phyloP scores from a whole-genome alignment of 352 stramenopile species.

The Phytophthora megakarya region DNA sequence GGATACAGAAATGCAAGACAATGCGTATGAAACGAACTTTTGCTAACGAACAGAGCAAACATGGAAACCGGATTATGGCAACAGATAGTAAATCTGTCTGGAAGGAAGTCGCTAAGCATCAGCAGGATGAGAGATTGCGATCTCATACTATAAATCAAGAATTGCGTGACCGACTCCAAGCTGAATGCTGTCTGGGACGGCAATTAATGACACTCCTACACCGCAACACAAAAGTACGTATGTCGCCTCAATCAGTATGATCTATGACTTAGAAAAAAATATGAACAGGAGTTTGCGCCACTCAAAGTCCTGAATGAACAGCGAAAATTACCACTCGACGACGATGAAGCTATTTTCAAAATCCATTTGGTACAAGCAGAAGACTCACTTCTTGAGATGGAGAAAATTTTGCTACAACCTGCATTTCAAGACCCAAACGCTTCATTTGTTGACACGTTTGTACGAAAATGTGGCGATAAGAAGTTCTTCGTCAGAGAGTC shows the following conservation, averaged over 20 bases:
- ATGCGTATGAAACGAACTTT: constrained; percentile 25
- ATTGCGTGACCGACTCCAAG: constrained; percentile 19
- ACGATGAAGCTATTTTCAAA: constrained; percentile 2
- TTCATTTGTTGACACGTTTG: constrained; percentile 10
- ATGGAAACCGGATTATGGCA: neutral
- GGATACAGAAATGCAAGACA: constrained; percentile 30
- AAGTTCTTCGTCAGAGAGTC: constrained; percentile 17
- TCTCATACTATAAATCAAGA: constrained; percentile 23
- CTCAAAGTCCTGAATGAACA: neutral
- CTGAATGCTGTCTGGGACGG: constrained; percentile 5
- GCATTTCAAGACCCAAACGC: constrained; percentile 2
- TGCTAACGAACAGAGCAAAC: neutral
- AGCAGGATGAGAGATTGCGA: constrained; percentile 15
- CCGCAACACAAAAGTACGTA: constrained; percentile 8
- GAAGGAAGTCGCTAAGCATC: constrained; percentile 19
- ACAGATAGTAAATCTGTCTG: constrained; percentile 11
- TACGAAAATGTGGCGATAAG: neutral
- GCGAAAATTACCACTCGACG: no score
- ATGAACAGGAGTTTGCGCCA: no score
- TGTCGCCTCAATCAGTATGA: neutral
- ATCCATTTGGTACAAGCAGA: constrained; percentile 5
- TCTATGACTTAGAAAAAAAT: no score
- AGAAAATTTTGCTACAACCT: neutral
- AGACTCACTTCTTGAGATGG: constrained; percentile 10
- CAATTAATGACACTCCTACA: constrained; percentile 12